Evolutionary conservation across 2,329 filamentous ascomycete species (phyloP).

Genomic region (Ilyonectria destructans): DNA sequence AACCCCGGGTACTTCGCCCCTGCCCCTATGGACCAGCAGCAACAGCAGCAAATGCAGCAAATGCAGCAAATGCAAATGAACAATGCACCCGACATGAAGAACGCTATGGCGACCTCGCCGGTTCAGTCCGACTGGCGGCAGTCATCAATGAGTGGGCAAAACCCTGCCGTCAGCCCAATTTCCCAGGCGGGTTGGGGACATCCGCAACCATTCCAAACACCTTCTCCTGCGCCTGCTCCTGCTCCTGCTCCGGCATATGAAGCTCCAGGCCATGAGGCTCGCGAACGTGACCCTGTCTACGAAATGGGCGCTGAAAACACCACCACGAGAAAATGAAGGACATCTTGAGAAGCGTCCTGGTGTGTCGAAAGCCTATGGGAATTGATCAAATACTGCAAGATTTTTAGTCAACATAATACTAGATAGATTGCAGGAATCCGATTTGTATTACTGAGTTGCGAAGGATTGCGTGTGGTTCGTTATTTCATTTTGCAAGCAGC

Average conservation of each 20-base stretch:
- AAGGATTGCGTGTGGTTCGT: not conserved
- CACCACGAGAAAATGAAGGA: not conserved
- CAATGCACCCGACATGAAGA: constrained; percentile 16
- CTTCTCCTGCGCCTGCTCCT: not conserved
- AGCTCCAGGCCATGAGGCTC: constrained; percentile 5
- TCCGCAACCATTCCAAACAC: constrained; percentile 7
- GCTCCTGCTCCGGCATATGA: not conserved
- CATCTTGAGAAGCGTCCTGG: not conserved
- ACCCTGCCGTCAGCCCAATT: constrained; percentile 23
- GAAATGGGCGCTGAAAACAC: not conserved
- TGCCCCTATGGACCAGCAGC: not conserved
- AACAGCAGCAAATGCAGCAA: constrained; percentile 1
- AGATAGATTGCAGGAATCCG: not conserved
- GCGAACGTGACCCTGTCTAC: not conserved
- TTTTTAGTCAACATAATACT: not conserved
- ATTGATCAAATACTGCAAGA: not conserved
- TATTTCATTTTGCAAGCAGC: not conserved
- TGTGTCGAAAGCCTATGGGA: not conserved
- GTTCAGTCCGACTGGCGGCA: constrained; percentile 34
- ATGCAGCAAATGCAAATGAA: constrained; percentile 6
- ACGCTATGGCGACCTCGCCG: constrained; percentile 7
- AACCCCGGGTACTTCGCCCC: not conserved
- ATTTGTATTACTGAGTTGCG: not conserved
- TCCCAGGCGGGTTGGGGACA: constrained; percentile 25
- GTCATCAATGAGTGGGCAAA: constrained; percentile 16